These are phyloP conservation scores for Apiotrichum akiyoshidainum DNA, from an alignment of 1,284 basidiomycete species.

Conservation along the genomic window DNA sequence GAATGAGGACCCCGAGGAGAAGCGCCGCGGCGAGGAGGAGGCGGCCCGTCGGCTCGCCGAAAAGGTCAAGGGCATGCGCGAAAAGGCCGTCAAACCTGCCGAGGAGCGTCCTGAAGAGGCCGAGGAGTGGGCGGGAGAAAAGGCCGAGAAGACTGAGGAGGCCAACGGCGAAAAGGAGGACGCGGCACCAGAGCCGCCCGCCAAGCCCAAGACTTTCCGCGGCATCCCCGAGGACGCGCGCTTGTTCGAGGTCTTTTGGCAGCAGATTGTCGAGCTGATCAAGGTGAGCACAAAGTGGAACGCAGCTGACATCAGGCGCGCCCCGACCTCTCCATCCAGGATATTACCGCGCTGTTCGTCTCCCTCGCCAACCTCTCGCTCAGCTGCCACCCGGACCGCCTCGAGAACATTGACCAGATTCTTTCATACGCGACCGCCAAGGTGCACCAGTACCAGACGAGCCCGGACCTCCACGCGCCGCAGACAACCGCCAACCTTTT, in stretches of 20 bases:
- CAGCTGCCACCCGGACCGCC: constrained; percentile 88
- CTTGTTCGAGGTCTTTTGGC: constrained; percentile 95
- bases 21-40: constrained; percentile 82
- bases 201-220: constrained; percentile 59
- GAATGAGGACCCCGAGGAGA: constrained; percentile 87
- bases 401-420: constrained; percentile 94
- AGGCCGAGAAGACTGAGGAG: constrained; percentile 14
- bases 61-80: constrained; percentile 61
- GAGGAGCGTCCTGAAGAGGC: constrained; percentile 37
- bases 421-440: constrained; percentile 81
- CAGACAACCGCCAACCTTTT: constrained; percentile 85
- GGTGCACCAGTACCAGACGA: constrained; percentile 75
- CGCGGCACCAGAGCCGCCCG: constrained; percentile 29
- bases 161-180: constrained; percentile 21
- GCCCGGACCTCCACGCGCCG: constrained; percentile 79
- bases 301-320: constrained; percentile 62
- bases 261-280: constrained; percentile 93
- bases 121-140: constrained; percentile 30
- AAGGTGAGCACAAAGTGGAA: constrained; percentile 59
- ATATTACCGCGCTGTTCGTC: constrained; percentile 87
- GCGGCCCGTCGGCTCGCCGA: constrained; percentile 79
- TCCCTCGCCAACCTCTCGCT: constrained; percentile 88
- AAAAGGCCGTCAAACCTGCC: constrained; percentile 49
- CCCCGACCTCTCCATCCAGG: constrained; percentile 90
- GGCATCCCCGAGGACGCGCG: constrained; percentile 89